Evolutionary conservation across 2,329 filamentous ascomycete genomes (phyloP), one percentile per base, ranked within the genome.

Genomic region (Clonostachys solani): DNA sequence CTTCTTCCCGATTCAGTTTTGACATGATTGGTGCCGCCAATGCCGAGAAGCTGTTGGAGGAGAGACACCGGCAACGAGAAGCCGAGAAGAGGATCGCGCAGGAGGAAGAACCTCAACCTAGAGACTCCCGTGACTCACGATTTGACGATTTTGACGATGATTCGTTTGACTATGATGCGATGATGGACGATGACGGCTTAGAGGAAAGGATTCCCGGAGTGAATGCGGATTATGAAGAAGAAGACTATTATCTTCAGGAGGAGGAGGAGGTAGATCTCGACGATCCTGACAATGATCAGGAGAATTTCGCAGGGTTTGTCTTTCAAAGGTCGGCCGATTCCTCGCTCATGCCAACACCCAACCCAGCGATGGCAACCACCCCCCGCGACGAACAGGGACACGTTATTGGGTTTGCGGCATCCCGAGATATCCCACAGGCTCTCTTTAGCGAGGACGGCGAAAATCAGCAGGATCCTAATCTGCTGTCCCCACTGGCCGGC

Each of bases 1-100:
- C 84, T 12, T 88, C 87, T 0, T 90, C 86, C 0, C 75, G 88
- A 13, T 92, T 92, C 60, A 92, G 87, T 56, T 92, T 92, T 57
- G 87, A 92, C 57, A 88, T 91, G 74, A 79, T 84, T 15, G 85
- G 84, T 6, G 81, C 81, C 6, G 86, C 86, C 13, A 77, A 80
- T 49, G 75, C 84, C 56, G 82, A 86, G 62, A 86, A 83, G 62
- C 62, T 86, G 36, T 68, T 91, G 38, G 89, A 90, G 61, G 88
- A 89, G 55, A 78, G 83, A 43, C 86, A 90, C 61, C 74, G 84
- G 15, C 78, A 86, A 53, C 80, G 82, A 46, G 80, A 84, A 51
- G 69, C 83, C 33, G 83, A 85, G 49, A 84, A 78, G 56, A 73
- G 80, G 50, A 69, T 68, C 5, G 63, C 61, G 4, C 61, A 65